Evolutionary conservation across 163 green algal species (phyloP).

Genomic region (Chlamydomonas reinhardtii): DNA sequence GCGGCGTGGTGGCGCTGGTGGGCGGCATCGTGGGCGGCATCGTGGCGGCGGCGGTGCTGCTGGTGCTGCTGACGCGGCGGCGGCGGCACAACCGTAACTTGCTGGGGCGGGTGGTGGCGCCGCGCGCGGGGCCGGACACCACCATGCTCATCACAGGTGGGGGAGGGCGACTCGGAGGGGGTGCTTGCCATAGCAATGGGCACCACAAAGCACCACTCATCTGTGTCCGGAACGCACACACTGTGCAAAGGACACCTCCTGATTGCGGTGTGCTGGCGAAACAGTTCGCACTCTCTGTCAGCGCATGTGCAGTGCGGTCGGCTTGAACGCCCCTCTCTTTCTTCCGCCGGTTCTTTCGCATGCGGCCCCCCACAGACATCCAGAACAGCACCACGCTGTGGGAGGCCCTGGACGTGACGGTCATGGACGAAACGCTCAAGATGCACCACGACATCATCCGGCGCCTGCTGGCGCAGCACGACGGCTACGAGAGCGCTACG

Average conservation of each 20-base stretch:
- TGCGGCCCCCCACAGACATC: neutral
- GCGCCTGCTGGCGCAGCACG: constrained; percentile 2
- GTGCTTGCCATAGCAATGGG: too few species aligned
- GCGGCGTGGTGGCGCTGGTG: neutral
- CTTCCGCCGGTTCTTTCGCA: too few species aligned
- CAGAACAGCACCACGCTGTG: constrained; percentile 46
- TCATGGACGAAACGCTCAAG: constrained; percentile 44
- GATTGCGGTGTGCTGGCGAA: too few species aligned
- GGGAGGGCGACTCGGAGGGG: too few species aligned
- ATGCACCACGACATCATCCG: constrained; percentile 54
- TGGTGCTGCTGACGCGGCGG: neutral
- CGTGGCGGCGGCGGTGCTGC: neutral
- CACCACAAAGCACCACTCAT: too few species aligned
- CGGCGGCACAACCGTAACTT: neutral
- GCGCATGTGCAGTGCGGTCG: too few species aligned
- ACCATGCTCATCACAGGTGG: constrained; percentile 4
- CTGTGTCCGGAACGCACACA: too few species aligned
- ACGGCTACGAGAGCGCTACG: constrained; percentile 55
- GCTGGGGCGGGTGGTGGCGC: constrained; percentile 4
- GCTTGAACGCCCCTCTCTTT: too few species aligned
- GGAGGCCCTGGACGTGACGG: constrained; percentile 28
- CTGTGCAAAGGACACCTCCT: too few species aligned
- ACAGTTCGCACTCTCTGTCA: too few species aligned
- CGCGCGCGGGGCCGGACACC: neutral
- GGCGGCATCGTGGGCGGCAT: neutral